Evolutionary conservation across 768 basidiomycete species (phyloP).

Genomic region (Gautieria morchelliformis): DNA sequence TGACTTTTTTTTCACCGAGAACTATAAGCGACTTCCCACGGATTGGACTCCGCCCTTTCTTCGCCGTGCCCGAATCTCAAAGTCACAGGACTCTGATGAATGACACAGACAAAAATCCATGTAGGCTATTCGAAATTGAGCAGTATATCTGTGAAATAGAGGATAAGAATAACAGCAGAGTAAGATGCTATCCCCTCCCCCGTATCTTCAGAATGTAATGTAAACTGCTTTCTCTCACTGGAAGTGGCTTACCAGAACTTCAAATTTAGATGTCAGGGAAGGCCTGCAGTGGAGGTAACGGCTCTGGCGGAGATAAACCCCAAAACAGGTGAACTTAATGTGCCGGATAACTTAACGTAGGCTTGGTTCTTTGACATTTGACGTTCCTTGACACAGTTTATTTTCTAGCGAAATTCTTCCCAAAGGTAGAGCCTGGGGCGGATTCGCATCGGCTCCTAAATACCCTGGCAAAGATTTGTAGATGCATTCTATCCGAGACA

Average conservation of each 20-base stretch:
- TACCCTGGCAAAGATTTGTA: too few species aligned
- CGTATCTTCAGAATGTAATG: conserved; percentile 69
- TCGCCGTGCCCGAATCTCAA: neutral
- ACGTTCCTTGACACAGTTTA: neutral
- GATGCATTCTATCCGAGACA: too few species aligned
- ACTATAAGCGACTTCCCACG: conserved; percentile 1
- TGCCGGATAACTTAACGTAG: conserved; percentile 23
- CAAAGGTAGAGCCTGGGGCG: neutral
- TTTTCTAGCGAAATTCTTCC: neutral
- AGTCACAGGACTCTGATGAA: neutral
- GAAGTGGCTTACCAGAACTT: neutral
- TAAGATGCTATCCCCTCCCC: conserved; percentile 65
- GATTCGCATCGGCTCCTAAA: neutral
- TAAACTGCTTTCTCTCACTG: neutral
- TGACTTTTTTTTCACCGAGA: conserved; percentile 1
- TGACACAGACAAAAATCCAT: conserved; percentile 16
- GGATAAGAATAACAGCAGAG: conserved; percentile 14
- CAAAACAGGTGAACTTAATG: conserved; percentile 38
- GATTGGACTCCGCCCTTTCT: neutral
- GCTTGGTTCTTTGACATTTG: neutral
- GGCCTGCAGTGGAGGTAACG: conserved; percentile 65
- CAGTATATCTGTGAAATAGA: conserved; percentile 56
- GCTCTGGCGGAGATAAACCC: conserved; percentile 39
- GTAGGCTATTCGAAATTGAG: conserved; percentile 59
- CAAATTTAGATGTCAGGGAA: conserved; percentile 48